phyloP scores from a whole-genome alignment of 202 grass and related monocot genomes.

The Bolboschoenoplectus hybrid region DNA sequence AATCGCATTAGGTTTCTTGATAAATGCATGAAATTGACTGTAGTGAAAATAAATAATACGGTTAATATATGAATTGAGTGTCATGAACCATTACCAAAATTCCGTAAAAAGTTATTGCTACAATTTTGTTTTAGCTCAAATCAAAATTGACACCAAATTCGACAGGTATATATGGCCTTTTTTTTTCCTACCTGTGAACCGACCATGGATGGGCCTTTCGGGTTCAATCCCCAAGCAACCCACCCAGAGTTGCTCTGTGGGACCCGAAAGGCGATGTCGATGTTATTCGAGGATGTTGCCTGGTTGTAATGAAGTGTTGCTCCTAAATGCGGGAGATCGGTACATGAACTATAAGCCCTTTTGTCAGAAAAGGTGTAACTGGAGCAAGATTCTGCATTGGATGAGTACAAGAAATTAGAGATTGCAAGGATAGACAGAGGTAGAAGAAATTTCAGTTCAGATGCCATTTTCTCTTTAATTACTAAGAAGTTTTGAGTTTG shows the following conservation, averaged over 20 bases:
- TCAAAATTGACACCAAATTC: background rate
- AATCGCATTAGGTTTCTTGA: background rate
- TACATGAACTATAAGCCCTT: conserved; percentile 59
- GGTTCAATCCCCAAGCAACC: conserved; percentile 88
- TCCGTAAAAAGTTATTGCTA: background rate
- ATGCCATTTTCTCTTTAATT: conserved; percentile 37
- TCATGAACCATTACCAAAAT: background rate
- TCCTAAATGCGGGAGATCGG: conserved; percentile 60
- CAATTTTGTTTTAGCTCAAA: background rate
- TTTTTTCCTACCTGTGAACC: conserved; percentile 48
- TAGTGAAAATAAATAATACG: background rate
- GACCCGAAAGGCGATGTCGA: conserved; percentile 71
- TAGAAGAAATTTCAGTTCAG: conserved; percentile 31
- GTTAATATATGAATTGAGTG: background rate
- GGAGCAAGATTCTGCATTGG: conserved; percentile 41
- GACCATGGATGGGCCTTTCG: conserved; percentile 64
- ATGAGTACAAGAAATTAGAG: background rate
- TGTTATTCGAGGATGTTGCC: conserved; percentile 36
- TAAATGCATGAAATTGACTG: background rate
- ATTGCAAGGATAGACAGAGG: conserved; percentile 29
- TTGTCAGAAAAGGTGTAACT: conserved; percentile 74
- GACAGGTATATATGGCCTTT: background rate
- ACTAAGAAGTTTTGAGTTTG: conserved; percentile 1
- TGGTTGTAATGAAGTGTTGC: conserved; percentile 86
- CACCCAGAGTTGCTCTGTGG: conserved; percentile 55